Base-by-base conservation (phyloP, 1,139 yeast genomes). In the Geotrichum reessii region DNA sequence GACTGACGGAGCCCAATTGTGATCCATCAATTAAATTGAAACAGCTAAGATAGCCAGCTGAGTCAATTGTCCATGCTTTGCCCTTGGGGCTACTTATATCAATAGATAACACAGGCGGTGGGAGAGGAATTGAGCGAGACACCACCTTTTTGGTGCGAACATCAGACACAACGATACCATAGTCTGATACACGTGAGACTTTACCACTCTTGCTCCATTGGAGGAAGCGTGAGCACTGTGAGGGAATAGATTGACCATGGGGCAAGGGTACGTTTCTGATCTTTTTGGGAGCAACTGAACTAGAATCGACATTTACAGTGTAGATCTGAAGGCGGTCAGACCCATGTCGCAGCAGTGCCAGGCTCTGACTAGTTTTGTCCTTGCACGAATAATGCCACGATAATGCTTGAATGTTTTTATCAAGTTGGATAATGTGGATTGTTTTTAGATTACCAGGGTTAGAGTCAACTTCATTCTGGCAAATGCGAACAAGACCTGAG, bases 191-290 rank as follows among this genome's bases (percentile, higher is more conserved):
- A 5, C 59, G 47, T 5, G 56, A 40, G 21, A 60, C 52, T 47
- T 60, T 60, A 7, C 62, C 62, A 25, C 58, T 48, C 47, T 57
- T 60, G 56, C 62, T 60, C 62, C 62, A 60, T 27, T 55, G 56
- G 6, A 60, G 47, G 33, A 59, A 59, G 25, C 47, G 52, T 4
- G 54, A 17, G 27, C 57, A 53, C n/a, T 33, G 19, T 2, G 59
- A 48, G 9, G 62, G 58, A 19, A 48, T 6, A 8, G 59, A 42
- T 19, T 59, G 57, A 3, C 52, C 52, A 6, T 49, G 21, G 12
- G 62, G 60, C 8, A 60, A 48, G 7, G 57, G 56, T 7, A 60
- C 52, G 21, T 60, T 57, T 28, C 62, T 47, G 24, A 60, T 60
- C 50, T 55, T 54, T 24, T 52, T 53, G n/a, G 53, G 56, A 24